Evolutionary conservation across 2,329 filamentous ascomycete genomes (phyloP), one percentile per base, ranked within the genome.

Genomic region (Aspergillus ibericus): DNA sequence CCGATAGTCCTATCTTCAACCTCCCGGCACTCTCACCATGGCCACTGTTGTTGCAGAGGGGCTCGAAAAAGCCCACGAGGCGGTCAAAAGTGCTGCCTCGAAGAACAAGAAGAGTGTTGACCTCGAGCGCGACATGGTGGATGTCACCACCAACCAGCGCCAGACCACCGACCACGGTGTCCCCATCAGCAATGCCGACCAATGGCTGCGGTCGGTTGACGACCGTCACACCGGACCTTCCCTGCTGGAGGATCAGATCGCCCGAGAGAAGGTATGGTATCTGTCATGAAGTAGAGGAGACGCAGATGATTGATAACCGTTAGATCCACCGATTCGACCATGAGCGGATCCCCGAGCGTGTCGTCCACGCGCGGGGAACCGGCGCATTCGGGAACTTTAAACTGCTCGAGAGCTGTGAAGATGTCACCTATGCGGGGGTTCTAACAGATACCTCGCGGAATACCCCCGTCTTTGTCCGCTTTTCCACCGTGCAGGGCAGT

Each of bases 151-250:
- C 51, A 81, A 85, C 38, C 79, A 82, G 35, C 81, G 83, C 38
- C 84, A 92, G 63, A 93, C 91, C 0, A 88, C 88, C 55, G 91
- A 96, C 68, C 91, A 83, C 75, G 92, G 92, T 20, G 85, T 88
- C 29, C 90, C 88, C 75, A 83, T 92, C 67, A 77, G 80, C 47
- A 88, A 88, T 67, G 87, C 88, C 1, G 92, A 96, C 69, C 83
- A 92, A 70, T 95, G 90, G 91, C 78, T 96, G 55, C 85, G 83
- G 55, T 81, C 88, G 5, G 82, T 79, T 25, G 86, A 77, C 32
- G 81, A 85, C 3, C 82, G 89, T 46, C 79, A 85, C 56, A 86
- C 81, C 1, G 90, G 91, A 0, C 89, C 90, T 0, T 73, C 75
- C 66, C 78, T 93, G 0, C 73, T 93, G 2, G 90, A 93, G 68